phyloP scores from a whole-genome alignment of 306 rosid species.

The Cicer bijugum region DNA sequence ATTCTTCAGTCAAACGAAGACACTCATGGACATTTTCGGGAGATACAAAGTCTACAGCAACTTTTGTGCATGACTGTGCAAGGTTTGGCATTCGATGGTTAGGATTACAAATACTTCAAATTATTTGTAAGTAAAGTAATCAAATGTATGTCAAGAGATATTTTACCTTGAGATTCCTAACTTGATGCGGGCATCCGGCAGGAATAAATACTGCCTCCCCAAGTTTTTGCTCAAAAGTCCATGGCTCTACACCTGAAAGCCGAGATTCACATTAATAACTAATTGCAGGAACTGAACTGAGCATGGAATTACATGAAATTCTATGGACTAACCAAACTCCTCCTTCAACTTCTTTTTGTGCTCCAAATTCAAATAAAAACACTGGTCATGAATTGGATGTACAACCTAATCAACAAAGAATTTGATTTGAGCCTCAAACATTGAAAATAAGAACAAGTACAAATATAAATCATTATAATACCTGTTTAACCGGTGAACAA shows the following conservation, averaged over 20 bases:
- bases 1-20: conserved; percentile 73
- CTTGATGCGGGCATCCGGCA: conserved; percentile 96
- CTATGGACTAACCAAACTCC: conserved; percentile 65
- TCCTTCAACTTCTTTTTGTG: conserved; percentile 79
- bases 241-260: conserved; percentile 68
- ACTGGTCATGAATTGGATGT: conserved; percentile 87
- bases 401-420: conserved; percentile 55
- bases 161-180: conserved; percentile 78
- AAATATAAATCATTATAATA: conserved; percentile 39
- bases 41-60: conserved; percentile 82
- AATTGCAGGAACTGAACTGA: conserved; percentile 1
- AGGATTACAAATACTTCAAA: conserved; percentile 16
- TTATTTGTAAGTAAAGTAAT: conserved; percentile 9
- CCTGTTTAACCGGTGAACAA: conserved; percentile 74
- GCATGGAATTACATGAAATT: conserved; percentile 13
- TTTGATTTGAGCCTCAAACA: conserved; percentile 27
- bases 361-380: conserved; percentile 67
- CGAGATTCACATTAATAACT: conserved; percentile 17
- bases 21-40: conserved; percentile 79
- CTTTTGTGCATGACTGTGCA: conserved; percentile 81
- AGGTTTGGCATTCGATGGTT: conserved; percentile 30
- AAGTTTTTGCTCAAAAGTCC: conserved; percentile 78
- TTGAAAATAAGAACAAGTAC: conserved; percentile 22
- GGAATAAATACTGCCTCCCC: conserved; percentile 92
- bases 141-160: not conserved